Percentiles rank a stretch among this genome's conserved stretches.
phyloP scores from a whole-genome alignment of 768 basidiomycete species.

The Amanita rimosa region DNA sequence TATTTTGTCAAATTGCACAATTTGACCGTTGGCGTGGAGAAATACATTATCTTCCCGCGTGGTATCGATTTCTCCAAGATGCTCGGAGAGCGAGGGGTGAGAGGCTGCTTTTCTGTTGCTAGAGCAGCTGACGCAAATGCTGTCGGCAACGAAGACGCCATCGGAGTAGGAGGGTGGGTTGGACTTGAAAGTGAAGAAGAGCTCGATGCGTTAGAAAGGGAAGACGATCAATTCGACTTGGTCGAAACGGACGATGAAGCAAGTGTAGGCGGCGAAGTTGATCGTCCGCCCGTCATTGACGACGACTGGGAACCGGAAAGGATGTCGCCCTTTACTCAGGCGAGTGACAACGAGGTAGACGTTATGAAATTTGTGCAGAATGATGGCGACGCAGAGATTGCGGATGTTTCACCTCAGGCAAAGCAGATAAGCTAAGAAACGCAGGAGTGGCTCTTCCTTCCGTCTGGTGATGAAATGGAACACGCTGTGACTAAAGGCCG shows the following conservation, averaged over 20 bases:
- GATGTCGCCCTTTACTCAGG: constrained; percentile 9
- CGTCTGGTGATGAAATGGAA: constrained; percentile 1
- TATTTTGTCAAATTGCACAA: constrained; percentile 75
- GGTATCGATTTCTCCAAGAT: constrained; percentile 51
- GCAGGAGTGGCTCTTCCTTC: constrained; percentile 1
- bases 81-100: constrained; percentile 31
- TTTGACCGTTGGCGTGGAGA: constrained; percentile 49
- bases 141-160: constrained; percentile 8
- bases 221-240: constrained; percentile 6
- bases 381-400: constrained; percentile 9
- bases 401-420: constrained; percentile 8
- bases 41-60: constrained; percentile 59
- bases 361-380: constrained; percentile 9
- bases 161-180: constrained; percentile 1
- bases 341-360: constrained; percentile 21
- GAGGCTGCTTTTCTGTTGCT: constrained; percentile 12
- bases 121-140: constrained; percentile 1
- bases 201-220: constrained; percentile 2
- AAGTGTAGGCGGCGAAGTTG: constrained; percentile 4
- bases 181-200: constrained; percentile 6
- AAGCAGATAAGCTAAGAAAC: constrained; percentile 6
- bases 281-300: constrained; percentile 2
- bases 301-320: not conserved
- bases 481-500: not conserved
- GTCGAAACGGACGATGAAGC: not conserved